phyloP scores from a whole-genome alignment of 768 basidiomycete species.

The Chiua virens region DNA sequence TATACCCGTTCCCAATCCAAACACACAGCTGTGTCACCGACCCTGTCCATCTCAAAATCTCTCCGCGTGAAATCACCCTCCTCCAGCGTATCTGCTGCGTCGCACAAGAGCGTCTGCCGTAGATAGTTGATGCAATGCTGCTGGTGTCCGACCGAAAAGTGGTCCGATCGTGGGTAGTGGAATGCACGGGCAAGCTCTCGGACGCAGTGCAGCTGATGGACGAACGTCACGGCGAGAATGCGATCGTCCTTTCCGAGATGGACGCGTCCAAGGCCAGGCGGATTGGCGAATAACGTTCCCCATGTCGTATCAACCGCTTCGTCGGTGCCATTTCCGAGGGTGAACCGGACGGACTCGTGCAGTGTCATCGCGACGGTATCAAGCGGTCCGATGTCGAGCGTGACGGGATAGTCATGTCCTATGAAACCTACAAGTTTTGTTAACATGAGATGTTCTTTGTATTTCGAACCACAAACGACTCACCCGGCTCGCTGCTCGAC shows the following conservation, averaged over 20 bases:
- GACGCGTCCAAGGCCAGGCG: slow-evolving; percentile 9
- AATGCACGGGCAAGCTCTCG: slow-evolving; percentile 8
- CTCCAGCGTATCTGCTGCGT: slow-evolving; percentile 34
- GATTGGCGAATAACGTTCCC: slow-evolving; percentile 8
- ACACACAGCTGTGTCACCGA: slow-evolving; percentile 19
- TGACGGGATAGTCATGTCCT: slow-evolving; percentile 7
- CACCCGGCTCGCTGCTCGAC: background rate
- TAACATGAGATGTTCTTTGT: background rate
- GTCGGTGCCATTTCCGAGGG: slow-evolving; percentile 1
- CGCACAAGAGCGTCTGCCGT: slow-evolving; percentile 36
- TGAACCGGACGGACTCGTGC: slow-evolving; percentile 5
- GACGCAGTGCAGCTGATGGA: slow-evolving; percentile 10
- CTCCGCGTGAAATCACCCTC: slow-evolving; percentile 32
- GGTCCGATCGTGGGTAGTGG: slow-evolving; percentile 1
- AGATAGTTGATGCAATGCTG: slow-evolving; percentile 41
- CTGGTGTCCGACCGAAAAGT: slow-evolving; percentile 17
- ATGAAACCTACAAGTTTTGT: slow-evolving; percentile 3
- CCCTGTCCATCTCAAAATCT: slow-evolving; percentile 25
- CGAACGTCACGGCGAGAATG: slow-evolving; percentile 5
- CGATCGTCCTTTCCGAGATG: slow-evolving; percentile 6
- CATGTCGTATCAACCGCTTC: slow-evolving; percentile 6
- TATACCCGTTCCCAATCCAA: slow-evolving; percentile 24
- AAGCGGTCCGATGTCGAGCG: slow-evolving; percentile 5
- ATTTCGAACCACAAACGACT: background rate
- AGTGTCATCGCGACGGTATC: slow-evolving; percentile 10